phyloP scores from a whole-genome alignment of 208 protist genomes.

The Crithidia acanthocephali region DNA sequence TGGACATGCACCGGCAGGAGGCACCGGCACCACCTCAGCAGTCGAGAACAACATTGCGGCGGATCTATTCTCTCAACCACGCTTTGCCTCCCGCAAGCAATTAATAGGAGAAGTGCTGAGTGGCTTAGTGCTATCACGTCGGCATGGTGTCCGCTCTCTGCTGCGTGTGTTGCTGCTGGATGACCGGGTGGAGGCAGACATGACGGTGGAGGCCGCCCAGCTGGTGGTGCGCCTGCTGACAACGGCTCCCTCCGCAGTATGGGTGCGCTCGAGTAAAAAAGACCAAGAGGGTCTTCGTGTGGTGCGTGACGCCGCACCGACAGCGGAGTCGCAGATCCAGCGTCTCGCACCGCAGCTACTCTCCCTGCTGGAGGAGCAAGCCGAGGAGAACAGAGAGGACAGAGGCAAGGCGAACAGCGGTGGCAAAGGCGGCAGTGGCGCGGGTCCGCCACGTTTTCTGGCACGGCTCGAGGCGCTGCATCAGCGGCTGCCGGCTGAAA shows the following conservation, averaged over 20 bases:
- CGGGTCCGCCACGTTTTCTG: conserved; percentile 15
- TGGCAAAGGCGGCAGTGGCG: background rate
- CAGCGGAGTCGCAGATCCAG: conserved; percentile 42
- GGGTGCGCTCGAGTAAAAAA: too few relatives aligned
- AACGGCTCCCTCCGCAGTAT: too few relatives aligned
- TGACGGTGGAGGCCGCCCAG: conserved; percentile 55
- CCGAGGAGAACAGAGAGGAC: background rate
- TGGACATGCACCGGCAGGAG: background rate
- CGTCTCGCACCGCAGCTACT: conserved; percentile 53
- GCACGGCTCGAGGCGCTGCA: conserved; percentile 11
- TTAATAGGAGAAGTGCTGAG: conserved; percentile 54
- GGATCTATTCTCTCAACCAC: conserved; percentile 42
- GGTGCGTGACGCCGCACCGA: conserved; percentile 12
- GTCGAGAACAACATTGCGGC: conserved; percentile 53
- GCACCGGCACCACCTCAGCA: background rate
- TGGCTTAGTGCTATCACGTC: conserved; percentile 49
- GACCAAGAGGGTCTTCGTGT: background rate
- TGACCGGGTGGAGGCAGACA: conserved; percentile 50
- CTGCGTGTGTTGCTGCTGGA: conserved; percentile 67
- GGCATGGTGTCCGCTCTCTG: conserved; percentile 51
- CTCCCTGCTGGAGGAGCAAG: conserved; percentile 42
- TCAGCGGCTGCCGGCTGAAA: conserved; percentile 57
- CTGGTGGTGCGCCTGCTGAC: conserved; percentile 58
- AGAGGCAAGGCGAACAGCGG: background rate
- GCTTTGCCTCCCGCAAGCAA: conserved; percentile 37